Percentiles rank a stretch among this genome's conserved stretches.
Evolutionary conservation across 2,329 filamentous ascomycete species (phyloP).

Genomic region (Sporothrix luriei): DNA sequence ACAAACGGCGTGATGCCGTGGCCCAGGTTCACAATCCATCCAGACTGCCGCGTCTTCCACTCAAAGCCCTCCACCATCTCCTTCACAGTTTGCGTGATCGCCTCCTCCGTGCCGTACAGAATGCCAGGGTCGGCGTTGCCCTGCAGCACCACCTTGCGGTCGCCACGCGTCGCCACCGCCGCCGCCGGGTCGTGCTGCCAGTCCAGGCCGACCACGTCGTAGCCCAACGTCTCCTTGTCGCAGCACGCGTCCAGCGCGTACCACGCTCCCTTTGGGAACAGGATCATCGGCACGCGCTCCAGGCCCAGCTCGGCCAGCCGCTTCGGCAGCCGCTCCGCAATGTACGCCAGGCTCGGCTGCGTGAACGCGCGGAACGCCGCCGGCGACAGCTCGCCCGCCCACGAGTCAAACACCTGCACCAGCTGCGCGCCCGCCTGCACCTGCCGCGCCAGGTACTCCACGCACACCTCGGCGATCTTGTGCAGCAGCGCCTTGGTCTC

Average conservation of each 20-base stretch:
- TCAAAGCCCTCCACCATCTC: slow-evolving; percentile 85
- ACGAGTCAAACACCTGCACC: slow-evolving; percentile 96
- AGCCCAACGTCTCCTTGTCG: slow-evolving; percentile 58
- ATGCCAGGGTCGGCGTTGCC: slow-evolving; percentile 95
- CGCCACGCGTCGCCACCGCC: slow-evolving; percentile 76
- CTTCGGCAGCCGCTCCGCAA: slow-evolving; percentile 76
- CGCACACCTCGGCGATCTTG: slow-evolving; percentile 92
- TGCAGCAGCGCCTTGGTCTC: slow-evolving; percentile 79
- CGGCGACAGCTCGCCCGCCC: slow-evolving; percentile 92
- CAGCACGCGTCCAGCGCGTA: slow-evolving; percentile 88
- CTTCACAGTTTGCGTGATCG: slow-evolving; percentile 80
- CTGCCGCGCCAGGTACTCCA: slow-evolving; percentile 90
- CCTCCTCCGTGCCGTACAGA: slow-evolving; percentile 78
- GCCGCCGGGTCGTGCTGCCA: slow-evolving; percentile 90
- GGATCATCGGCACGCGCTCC: slow-evolving; percentile 89
- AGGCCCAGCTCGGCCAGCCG: slow-evolving; percentile 73
- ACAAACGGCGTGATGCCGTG: slow-evolving; percentile 96
- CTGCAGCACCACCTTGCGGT: slow-evolving; percentile 77
- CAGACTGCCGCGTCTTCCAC: slow-evolving; percentile 73
- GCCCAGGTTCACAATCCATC: slow-evolving; percentile 96
- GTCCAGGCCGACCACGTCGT: slow-evolving; percentile 91
- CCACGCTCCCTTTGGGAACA: slow-evolving; percentile 98
- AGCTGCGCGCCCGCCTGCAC: slow-evolving; percentile 92
- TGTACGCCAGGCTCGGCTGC: slow-evolving; percentile 82
- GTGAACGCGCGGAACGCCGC: slow-evolving; percentile 80